A percentile compares a stretch with the other conserved stretches of the same genome.
phyloP scores from a whole-genome alignment of 2,329 filamentous ascomycete species.

The Neoascochyta sp. region DNA sequence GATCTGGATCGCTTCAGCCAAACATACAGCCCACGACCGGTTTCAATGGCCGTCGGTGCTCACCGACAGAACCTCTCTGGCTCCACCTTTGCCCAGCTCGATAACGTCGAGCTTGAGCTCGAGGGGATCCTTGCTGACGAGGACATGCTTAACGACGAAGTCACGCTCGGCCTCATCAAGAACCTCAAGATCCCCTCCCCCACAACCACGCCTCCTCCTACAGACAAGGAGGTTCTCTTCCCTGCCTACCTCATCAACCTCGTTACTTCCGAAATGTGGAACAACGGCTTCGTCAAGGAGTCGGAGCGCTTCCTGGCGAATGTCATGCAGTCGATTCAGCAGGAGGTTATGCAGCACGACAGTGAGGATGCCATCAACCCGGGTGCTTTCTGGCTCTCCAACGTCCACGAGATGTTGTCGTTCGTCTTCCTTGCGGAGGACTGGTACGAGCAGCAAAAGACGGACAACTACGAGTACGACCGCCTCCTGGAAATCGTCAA shows the following conservation, averaged over 20 bases:
- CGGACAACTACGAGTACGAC: slow-evolving; percentile 98
- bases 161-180: slow-evolving; percentile 90
- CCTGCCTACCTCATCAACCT: slow-evolving; percentile 98
- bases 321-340: slow-evolving; percentile 99
- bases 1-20: slow-evolving; percentile 86
- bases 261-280: slow-evolving; percentile 99
- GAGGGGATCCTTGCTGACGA: slow-evolving; percentile 92
- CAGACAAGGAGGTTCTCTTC: slow-evolving; percentile 98
- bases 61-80: slow-evolving; percentile 70
- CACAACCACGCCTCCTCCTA: slow-evolving; percentile 80
- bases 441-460: slow-evolving; percentile 99
- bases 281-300: slow-evolving; percentile 99
- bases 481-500: slow-evolving; percentile 97
- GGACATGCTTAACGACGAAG: slow-evolving; percentile 92
- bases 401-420: slow-evolving; percentile 99
- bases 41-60: slow-evolving; percentile 83
- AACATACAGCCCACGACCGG: slow-evolving; percentile 88
- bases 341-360: slow-evolving; percentile 98
- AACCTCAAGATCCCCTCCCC: slow-evolving; percentile 95
- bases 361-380: slow-evolving; percentile 96
- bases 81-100: slow-evolving; percentile 73
- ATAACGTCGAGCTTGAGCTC: slow-evolving; percentile 92
- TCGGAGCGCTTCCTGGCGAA: slow-evolving; percentile 98
- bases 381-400: slow-evolving; percentile 97
- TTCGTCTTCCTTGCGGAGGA: slow-evolving; percentile 99